phyloP scores from a whole-genome alignment of 2,329 filamentous ascomycete genomes.

The Shiraia sp. region DNA sequence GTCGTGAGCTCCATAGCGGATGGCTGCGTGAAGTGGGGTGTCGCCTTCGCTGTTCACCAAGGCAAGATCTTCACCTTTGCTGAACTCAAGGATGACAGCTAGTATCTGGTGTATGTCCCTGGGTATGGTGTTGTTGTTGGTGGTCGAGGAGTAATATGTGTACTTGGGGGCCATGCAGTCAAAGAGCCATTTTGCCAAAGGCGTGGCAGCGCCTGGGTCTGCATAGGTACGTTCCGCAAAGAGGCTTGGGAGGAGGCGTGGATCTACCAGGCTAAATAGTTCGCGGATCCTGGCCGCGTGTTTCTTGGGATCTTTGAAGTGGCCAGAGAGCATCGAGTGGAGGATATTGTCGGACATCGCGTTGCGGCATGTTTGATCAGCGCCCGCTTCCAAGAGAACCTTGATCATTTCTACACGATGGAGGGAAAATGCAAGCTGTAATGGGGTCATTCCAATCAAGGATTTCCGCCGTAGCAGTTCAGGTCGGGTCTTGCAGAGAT shows the following conservation, averaged over 20 bases:
- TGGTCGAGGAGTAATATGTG: no score
- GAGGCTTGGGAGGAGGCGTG: conserved; percentile 59
- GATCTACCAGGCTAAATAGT: conserved; percentile 63
- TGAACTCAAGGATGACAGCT: conserved; percentile 37
- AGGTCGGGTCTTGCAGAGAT: conserved; percentile 66
- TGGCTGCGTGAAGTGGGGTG: conserved; percentile 64
- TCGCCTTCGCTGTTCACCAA: conserved; percentile 68
- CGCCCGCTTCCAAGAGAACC: conserved; percentile 68
- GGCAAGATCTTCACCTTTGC: conserved; percentile 55
- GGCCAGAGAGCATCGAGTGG: conserved; percentile 55
- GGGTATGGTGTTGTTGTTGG: background rate
- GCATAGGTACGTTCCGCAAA: conserved; percentile 61
- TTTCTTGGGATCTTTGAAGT: conserved; percentile 42
- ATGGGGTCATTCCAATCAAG: conserved; percentile 63
- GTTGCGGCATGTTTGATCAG: conserved; percentile 70
- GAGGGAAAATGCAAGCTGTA: conserved; percentile 67
- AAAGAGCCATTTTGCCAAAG: conserved; percentile 56
- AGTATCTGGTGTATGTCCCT: conserved; percentile 13
- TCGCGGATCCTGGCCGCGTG: conserved; percentile 19
- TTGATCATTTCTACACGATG: conserved; percentile 60
- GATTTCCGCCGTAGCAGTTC: conserved; percentile 65
- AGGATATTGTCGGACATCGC: conserved; percentile 67
- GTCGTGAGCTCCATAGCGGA: conserved; percentile 46
- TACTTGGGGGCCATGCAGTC: background rate
- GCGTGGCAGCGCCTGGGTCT: conserved; percentile 60